A percentile compares a stretch with the other conserved stretches of the same genome.
These are phyloP conservation scores for Aspergillus affinis DNA, from an alignment of 495 filamentous ascomycete genomes.

Conservation along the genomic window DNA sequence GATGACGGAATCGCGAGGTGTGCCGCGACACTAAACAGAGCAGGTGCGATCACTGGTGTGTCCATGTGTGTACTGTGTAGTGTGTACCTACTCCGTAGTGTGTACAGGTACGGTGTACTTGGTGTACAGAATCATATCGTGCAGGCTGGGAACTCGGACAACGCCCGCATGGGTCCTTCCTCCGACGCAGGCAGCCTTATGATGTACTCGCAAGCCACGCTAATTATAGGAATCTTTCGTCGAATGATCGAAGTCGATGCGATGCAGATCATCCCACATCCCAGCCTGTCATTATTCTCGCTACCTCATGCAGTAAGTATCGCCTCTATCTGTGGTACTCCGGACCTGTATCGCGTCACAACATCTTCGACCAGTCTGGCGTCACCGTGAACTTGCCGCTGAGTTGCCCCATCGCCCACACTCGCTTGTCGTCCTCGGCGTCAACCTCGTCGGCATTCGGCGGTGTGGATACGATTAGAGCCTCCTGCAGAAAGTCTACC, in stretches of 20 bases:
- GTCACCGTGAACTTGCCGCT: constrained; percentile 50
- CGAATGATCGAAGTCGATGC: background rate
- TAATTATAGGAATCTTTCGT: background rate
- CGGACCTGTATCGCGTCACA: constrained; percentile 23
- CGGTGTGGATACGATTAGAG: constrained; percentile 40
- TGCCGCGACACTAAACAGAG: background rate
- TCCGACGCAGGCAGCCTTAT: background rate
- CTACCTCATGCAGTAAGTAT: background rate
- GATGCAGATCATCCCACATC: background rate
- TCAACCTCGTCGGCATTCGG: constrained; percentile 26
- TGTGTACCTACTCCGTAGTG: too few species aligned
- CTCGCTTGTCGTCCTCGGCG: constrained; percentile 31
- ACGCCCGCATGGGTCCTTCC: background rate
- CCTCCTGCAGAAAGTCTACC: constrained; percentile 48
- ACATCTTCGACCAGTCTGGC: constrained; percentile 49
- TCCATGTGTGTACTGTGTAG: too few species aligned
- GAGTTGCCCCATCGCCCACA: constrained; percentile 52
- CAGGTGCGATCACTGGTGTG: too few species aligned
- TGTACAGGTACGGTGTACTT: too few species aligned
- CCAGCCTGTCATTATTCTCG: background rate
- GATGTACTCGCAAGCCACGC: background rate
- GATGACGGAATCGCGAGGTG: background rate
- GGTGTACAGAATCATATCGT: too few species aligned
- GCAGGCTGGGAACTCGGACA: background rate
- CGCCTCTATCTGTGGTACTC: background rate